Evolutionary conservation across 441 rosid genomes (phyloP).

Genomic region (Erodium texanum): DNA sequence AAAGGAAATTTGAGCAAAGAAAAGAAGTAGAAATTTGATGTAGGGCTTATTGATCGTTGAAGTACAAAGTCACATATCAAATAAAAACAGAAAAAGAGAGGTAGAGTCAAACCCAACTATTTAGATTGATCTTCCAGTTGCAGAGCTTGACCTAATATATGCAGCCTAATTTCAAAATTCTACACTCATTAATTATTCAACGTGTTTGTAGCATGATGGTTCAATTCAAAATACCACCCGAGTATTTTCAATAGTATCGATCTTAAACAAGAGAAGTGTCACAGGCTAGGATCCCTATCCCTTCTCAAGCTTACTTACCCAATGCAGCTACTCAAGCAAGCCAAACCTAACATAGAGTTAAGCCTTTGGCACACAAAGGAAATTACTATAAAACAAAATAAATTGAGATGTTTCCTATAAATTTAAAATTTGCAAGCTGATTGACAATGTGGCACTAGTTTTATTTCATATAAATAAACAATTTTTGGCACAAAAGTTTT

Average conservation of each 20-base stretch:
- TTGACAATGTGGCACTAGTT: background rate
- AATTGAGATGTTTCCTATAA: background rate
- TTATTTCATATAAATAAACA: background rate
- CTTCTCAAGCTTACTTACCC: background rate
- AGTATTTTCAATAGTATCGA: background rate
- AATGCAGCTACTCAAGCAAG: background rate
- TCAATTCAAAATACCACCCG: background rate
- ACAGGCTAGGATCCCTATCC: background rate
- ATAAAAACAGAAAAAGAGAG: no score
- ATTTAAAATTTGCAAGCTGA: background rate
- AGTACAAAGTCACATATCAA: background rate
- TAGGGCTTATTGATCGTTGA: background rate
- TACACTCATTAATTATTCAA: background rate
- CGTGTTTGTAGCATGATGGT: background rate
- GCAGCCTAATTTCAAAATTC: background rate
- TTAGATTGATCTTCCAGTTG: no score
- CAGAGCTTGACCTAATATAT: background rate
- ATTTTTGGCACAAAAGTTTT: background rate
- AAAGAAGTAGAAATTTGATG: background rate
- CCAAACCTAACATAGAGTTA: background rate
- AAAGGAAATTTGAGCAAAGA: background rate
- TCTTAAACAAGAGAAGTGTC: background rate
- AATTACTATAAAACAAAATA: background rate
- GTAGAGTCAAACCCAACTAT: no score
- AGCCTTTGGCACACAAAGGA: no score